A percentile compares a stretch with the other conserved stretches of the same genome.
phyloP scores from a whole-genome alignment of 495 filamentous ascomycete species.

The Hyaloscypha finlandica region DNA sequence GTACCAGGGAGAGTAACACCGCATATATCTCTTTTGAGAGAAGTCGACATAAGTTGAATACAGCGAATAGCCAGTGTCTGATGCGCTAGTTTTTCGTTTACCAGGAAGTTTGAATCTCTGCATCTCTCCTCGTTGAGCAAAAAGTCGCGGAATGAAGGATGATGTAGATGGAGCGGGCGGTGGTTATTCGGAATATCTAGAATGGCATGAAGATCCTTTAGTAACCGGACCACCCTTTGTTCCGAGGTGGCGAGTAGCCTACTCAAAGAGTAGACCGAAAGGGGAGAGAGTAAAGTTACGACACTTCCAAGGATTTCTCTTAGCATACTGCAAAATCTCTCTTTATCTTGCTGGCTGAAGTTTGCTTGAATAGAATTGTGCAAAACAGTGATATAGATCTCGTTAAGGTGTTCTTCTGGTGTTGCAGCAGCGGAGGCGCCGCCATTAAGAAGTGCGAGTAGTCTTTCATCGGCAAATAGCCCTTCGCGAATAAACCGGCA shows the following conservation, averaged over 20 bases:
- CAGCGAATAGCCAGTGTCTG: constrained; percentile 37
- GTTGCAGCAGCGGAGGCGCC: neutral
- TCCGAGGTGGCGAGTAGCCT: constrained; percentile 19
- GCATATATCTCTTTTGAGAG: constrained; percentile 44
- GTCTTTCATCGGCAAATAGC: constrained; percentile 1
- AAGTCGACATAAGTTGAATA: constrained; percentile 37
- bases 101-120: constrained; percentile 35
- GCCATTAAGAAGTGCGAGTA: neutral
- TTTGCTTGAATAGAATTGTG: constrained; percentile 1
- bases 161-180: constrained; percentile 41
- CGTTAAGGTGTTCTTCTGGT: constrained; percentile 20
- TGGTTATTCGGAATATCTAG: constrained; percentile 37
- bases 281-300: constrained; percentile 35
- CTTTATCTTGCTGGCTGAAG: constrained; percentile 6
- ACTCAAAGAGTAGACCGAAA: constrained; percentile 34
- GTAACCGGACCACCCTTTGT: constrained; percentile 22
- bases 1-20: constrained; percentile 36
- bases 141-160: constrained; percentile 56
- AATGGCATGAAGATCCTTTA: constrained; percentile 38
- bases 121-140: constrained; percentile 42
- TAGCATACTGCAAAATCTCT: constrained; percentile 1
- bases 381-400: constrained; percentile 15
- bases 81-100: constrained; percentile 42
- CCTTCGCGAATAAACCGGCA: constrained; percentile 19
- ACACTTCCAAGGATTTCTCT: constrained; percentile 34